Percentiles rank a stretch among this genome's conserved stretches.
phyloP scores from a whole-genome alignment of 2,329 filamentous ascomycete species.

The Pseudogymnoascus sp. region DNA sequence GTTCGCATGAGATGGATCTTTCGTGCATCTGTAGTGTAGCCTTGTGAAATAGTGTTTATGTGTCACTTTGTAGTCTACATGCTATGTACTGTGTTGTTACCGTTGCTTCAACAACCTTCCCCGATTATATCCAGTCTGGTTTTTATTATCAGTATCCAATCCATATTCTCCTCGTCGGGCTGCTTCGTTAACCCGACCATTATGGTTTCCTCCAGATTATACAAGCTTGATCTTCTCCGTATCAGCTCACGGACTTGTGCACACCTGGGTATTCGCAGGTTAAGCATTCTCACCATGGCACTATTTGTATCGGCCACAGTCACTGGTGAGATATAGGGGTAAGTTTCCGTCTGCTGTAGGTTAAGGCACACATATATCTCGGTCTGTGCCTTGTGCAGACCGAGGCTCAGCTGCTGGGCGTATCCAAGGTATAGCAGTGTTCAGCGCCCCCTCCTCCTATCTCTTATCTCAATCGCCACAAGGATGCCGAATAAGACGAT shows the following conservation, averaged over 20 bases:
- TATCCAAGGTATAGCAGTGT: neutral
- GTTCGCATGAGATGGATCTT: neutral
- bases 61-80: neutral
- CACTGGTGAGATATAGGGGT: neutral
- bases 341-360: neutral
- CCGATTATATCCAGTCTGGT: neutral
- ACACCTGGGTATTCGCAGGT: neutral
- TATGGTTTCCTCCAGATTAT: neutral
- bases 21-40: slow-evolving; percentile 4
- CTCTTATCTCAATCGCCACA: slow-evolving; percentile 20
- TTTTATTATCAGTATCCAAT: neutral
- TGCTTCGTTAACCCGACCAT: neutral
- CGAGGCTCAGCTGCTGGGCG: neutral
- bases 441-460: neutral
- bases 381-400: neutral
- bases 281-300: neutral
- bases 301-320: neutral
- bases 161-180: neutral
- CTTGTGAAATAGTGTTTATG: slow-evolving; percentile 1
- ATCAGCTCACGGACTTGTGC: neutral
- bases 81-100: neutral
- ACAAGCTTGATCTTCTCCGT: neutral
- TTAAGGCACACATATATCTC: neutral
- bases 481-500: slow-evolving; percentile 25
- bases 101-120: neutral